phyloP scores from a whole-genome alignment of 768 basidiomycete genomes.

The Psilocybe azurescens region DNA sequence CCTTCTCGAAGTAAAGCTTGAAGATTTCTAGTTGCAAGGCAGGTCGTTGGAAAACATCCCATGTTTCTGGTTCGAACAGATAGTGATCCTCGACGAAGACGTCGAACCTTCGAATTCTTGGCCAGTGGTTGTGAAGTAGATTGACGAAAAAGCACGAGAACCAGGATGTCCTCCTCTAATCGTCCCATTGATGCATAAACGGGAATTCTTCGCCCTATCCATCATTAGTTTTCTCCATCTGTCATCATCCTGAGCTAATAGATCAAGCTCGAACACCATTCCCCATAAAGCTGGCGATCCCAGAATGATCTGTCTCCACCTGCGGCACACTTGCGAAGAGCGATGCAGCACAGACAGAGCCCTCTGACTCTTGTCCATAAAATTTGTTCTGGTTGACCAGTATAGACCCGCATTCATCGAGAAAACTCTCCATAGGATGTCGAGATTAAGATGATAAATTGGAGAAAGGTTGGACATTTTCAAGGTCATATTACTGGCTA shows the following conservation, averaged over 20 bases:
- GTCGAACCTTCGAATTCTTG: background rate
- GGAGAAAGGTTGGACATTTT: background rate
- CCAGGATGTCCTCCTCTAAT: background rate
- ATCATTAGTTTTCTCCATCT: background rate
- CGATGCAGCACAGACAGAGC: background rate
- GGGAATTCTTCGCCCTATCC: background rate
- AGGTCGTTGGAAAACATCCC: background rate
- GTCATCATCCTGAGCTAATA: background rate
- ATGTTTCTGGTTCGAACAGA: background rate
- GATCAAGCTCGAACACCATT: background rate
- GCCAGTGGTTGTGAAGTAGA: background rate
- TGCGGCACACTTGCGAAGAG: background rate
- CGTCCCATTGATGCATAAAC: background rate
- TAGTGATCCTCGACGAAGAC: background rate
- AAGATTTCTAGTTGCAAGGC: background rate
- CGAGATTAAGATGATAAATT: background rate
- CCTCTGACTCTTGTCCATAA: background rate
- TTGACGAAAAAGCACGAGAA: background rate
- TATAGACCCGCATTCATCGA: background rate
- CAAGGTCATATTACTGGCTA: background rate
- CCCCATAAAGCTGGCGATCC: background rate
- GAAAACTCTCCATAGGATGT: slow-evolving; percentile 1
- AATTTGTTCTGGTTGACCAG: background rate
- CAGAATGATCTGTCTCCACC: slow-evolving; percentile 1
- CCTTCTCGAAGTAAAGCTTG: background rate